These are phyloP conservation scores for Nicotiana rustica DNA, from an alignment of 305 asterid species.

Conservation along the genomic window DNA sequence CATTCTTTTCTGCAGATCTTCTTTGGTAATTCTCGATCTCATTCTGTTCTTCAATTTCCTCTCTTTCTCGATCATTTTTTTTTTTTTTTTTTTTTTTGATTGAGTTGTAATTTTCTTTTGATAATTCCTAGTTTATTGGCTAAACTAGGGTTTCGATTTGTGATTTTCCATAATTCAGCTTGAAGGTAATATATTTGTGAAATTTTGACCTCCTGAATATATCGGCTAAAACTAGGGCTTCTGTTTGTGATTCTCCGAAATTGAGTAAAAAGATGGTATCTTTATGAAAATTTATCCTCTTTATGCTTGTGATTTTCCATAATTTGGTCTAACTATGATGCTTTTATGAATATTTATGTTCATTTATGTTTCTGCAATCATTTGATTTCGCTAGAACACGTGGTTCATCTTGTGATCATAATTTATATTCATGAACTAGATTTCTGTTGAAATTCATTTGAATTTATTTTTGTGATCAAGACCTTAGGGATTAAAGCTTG, in stretches of 20 bases:
- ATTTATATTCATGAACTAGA: background rate
- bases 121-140: background rate
- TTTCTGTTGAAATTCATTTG: background rate
- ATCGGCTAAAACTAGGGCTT: background rate
- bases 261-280: too few relatives aligned
- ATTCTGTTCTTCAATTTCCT: constrained; percentile 5
- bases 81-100: too few relatives aligned
- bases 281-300: background rate
- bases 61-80: background rate
- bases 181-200: background rate
- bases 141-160: background rate
- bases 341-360: background rate
- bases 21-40: constrained; percentile 1
- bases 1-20: background rate
- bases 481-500: background rate
- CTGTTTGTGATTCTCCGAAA: background rate
- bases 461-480: background rate
- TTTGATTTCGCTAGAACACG: background rate
- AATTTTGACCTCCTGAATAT: background rate
- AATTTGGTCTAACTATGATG: background rate
- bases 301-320: constrained; percentile 8
- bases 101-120: constrained; percentile 1
- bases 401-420: background rate
- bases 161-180: constrained; percentile 18
- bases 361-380: background rate